Percentiles rank a stretch among this genome's conserved stretches.
These are phyloP conservation scores for Chalciporus chontae DNA, from an alignment of 768 basidiomycete species.

Conservation along the genomic window DNA sequence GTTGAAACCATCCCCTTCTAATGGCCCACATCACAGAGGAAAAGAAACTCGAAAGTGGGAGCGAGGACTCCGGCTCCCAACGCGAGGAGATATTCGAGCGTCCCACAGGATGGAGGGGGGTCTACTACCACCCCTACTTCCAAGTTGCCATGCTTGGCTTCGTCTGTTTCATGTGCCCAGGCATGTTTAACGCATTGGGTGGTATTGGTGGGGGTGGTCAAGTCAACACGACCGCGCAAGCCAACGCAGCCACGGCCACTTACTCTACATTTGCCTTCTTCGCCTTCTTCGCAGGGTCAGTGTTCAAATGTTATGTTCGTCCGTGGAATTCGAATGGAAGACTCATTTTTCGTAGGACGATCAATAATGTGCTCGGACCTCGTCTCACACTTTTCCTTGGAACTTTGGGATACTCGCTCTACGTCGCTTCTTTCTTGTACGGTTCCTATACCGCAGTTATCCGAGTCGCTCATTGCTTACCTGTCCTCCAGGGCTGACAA, in stretches of 20 bases:
- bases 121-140: slow-evolving; percentile 53
- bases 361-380: slow-evolving; percentile 81
- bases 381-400: slow-evolving; percentile 71
- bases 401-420: slow-evolving; percentile 71
- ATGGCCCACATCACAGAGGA: slow-evolving; percentile 17
- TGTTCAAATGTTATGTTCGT: background rate
- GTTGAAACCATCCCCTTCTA: background rate
- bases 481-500: slow-evolving; percentile 54
- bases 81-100: slow-evolving; percentile 38
- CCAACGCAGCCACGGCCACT: slow-evolving; percentile 66
- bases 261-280: slow-evolving; percentile 62
- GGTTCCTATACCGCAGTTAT: slow-evolving; percentile 19
- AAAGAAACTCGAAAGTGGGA: slow-evolving; percentile 23
- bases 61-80: slow-evolving; percentile 28
- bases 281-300: slow-evolving; percentile 72
- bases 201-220: slow-evolving; percentile 81
- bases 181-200: slow-evolving; percentile 76
- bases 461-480: background rate
- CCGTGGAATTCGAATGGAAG: background rate
- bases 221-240: slow-evolving; percentile 58
- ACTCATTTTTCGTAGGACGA: slow-evolving; percentile 42
- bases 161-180: slow-evolving; percentile 57
- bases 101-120: slow-evolving; percentile 48
- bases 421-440: slow-evolving; percentile 70
- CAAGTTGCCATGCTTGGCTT: slow-evolving; percentile 60